phyloP scores from a whole-genome alignment of 306 rosid species.

The Mimosa bimucronata region DNA sequence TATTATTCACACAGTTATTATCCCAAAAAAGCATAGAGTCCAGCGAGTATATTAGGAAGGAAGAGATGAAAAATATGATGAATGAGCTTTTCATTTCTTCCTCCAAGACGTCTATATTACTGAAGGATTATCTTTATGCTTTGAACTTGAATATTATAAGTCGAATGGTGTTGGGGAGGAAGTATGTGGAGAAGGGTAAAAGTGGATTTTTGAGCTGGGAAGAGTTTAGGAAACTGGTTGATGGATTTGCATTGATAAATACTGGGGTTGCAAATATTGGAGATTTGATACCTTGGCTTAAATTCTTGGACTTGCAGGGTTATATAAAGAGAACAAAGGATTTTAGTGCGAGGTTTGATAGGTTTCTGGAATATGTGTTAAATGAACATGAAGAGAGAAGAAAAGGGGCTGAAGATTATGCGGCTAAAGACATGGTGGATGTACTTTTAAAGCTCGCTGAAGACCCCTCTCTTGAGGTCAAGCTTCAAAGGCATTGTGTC shows the following conservation, averaged over 20 bases:
- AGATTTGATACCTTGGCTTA: constrained; percentile 45
- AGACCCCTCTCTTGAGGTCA: constrained; percentile 44
- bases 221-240: constrained; percentile 60
- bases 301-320: constrained; percentile 65
- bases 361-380: constrained; percentile 61
- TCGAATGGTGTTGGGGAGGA: constrained; percentile 65
- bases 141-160: constrained; percentile 65
- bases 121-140: constrained; percentile 44
- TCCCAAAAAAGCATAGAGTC: constrained; percentile 52
- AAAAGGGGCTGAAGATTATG: constrained; percentile 41
- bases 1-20: constrained; percentile 54
- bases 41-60: constrained; percentile 53
- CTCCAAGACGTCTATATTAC: neutral
- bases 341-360: constrained; percentile 52
- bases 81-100: constrained; percentile 31
- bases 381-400: constrained; percentile 53
- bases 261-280: constrained; percentile 59
- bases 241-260: neutral
- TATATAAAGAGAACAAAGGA: constrained; percentile 65
- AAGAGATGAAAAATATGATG: constrained; percentile 41
- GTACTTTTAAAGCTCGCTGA: constrained; percentile 55
- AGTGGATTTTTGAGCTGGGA: constrained; percentile 44
- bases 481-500: constrained; percentile 51
- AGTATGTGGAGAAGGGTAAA: constrained; percentile 47
- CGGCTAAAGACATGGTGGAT: constrained; percentile 59